Base-by-base conservation (phyloP, 495 filamentous ascomycete species). In the Podospora pseudopauciseta region DNA sequence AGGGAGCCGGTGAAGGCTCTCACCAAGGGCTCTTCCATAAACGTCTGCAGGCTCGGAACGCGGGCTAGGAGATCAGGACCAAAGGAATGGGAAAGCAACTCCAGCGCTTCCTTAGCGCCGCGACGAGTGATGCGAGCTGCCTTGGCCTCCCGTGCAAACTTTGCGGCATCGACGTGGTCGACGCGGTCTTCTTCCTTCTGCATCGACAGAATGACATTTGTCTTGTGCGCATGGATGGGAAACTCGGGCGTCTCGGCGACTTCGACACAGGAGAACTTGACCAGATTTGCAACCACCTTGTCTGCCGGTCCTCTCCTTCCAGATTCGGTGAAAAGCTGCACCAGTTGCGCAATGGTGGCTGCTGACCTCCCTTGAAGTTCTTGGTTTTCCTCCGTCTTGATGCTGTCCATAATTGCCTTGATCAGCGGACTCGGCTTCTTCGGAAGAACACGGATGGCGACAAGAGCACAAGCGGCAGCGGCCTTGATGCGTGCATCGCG, bases 201-300 rank as follows among this genome's bases (percentile, higher is more conserved):
- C 69, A 99, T 86, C 0, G 95, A 97, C 44, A 97, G 78, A 67
- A 99, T 93, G 9, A 89, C 89, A 68, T 87, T 88, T 59, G 89
- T 90, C 63, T 94, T 87, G 27, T 80, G 72, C 0, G 87, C 90
- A 73, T 96, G 94, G 39, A 87, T 86, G 16, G 87, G 87, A 77
- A 97, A 98, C 72, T 97, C 96, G 7, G 95, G 95, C 0, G 96
- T 98, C 78, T 98, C 95, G 0, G 96, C 95, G 5, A 94, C 96
- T 73, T 99, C 95, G 68, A 96, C 90, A 74, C 95, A 98, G 74
- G 92, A 96, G 79, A 97, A 99, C 72, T 97, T 97, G 78, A 94
- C 91, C 65, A 99, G 77, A 78, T 99, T 99, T 32, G 89, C 86
- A 34, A 96, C 92, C 61, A 99, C 90, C 78, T 99, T 99, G 73